phyloP scores from a whole-genome alignment of 208 protist genomes.

The Crithidia brevicula region DNA sequence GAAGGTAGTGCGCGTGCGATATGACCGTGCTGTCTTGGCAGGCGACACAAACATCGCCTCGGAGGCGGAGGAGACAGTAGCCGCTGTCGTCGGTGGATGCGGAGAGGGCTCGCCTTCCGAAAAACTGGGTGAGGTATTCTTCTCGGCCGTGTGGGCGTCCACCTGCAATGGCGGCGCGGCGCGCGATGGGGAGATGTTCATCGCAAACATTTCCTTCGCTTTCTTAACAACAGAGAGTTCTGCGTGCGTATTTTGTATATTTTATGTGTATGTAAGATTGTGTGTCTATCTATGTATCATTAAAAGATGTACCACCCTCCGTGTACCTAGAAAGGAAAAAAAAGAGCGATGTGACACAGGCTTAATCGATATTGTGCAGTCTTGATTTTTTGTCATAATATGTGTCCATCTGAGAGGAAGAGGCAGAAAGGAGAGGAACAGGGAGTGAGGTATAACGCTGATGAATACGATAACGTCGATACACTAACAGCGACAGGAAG shows the following conservation, averaged over 20 bases:
- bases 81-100: background rate
- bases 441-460: no score
- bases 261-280: no score
- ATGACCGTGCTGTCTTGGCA: background rate
- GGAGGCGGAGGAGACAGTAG: background rate
- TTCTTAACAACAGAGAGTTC: background rate
- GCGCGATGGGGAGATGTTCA: background rate
- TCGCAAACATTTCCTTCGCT: background rate
- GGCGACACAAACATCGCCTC: background rate
- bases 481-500: no score
- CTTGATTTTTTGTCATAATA: no score
- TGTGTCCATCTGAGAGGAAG: no score
- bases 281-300: no score
- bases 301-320: no score
- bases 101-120: constrained; percentile 5
- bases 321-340: background rate
- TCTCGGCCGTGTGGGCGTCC: background rate
- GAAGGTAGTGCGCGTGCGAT: constrained; percentile 9
- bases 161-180: background rate
- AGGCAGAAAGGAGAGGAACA: no score
- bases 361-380: no score
- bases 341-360: no score
- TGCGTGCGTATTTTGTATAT: no score
- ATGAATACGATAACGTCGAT: no score
- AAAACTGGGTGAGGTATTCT: constrained; percentile 7